A percentile compares a stretch with the other conserved stretches of the same genome.
These are phyloP conservation scores for Chytriomyces hyalinus DNA, from an alignment of 192 early-diverging fungal species.

Conservation along the genomic window DNA sequence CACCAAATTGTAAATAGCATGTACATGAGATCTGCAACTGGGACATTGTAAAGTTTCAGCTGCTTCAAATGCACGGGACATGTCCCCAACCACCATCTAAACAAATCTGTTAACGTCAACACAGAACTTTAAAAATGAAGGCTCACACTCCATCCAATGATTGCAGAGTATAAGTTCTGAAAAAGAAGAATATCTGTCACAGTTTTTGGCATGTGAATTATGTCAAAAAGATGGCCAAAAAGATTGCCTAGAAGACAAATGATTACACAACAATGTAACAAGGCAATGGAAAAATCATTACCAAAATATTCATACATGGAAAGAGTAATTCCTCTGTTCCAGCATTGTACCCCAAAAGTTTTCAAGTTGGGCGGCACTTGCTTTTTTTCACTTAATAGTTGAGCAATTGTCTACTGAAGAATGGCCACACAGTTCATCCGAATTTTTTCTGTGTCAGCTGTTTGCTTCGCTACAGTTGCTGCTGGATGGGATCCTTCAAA, in stretches of 20 bases:
- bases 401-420: conserved; percentile 1
- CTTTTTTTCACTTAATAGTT: background rate
- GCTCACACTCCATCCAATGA: conserved; percentile 2
- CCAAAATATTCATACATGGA: conserved; percentile 17
- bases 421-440: background rate
- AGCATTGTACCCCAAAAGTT: conserved; percentile 1
- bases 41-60: background rate
- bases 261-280: background rate
- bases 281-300: background rate
- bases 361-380: conserved; percentile 1
- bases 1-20: background rate
- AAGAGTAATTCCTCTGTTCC: background rate
- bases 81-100: conserved; percentile 1
- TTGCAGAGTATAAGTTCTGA: background rate
- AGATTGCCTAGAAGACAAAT: background rate
- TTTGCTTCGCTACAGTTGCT: conserved; percentile 1
- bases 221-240: background rate
- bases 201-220: background rate
- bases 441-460: background rate
- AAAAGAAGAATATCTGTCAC: background rate
- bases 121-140: background rate
- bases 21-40: background rate
- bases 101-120: background rate
- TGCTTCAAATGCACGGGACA: background rate
- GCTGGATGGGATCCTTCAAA: too few species aligned